A percentile compares a stretch with the other conserved stretches of the same genome.
phyloP scores from a whole-genome alignment of 192 early-diverging fungal species.

The Coemansia asiatica region DNA sequence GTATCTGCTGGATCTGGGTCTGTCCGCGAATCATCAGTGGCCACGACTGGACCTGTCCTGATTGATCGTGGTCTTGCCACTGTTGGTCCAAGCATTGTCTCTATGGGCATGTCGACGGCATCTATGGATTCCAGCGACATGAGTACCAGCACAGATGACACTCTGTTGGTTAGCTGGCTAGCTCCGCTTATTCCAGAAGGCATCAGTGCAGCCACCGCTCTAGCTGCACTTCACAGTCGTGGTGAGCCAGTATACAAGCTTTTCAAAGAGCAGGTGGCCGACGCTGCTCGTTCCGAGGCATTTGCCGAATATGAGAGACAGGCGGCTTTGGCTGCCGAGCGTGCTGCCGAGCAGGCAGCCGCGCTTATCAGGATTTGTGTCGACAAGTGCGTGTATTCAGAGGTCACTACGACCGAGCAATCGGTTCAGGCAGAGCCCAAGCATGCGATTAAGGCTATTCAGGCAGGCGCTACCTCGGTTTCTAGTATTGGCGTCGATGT shows the following conservation, averaged over 20 bases:
- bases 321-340: constrained; percentile 24
- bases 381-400: constrained; percentile 28
- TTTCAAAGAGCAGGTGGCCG: constrained; percentile 23
- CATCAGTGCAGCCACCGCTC: constrained; percentile 19
- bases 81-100: constrained; percentile 1
- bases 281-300: constrained; percentile 28
- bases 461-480: constrained; percentile 16
- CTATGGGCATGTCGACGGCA: constrained; percentile 8
- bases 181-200: constrained; percentile 41
- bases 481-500: constrained; percentile 30
- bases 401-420: constrained; percentile 19
- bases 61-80: constrained; percentile 30
- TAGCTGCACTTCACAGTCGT: constrained; percentile 34
- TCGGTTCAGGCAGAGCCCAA: constrained; percentile 34
- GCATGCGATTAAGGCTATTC: constrained; percentile 12
- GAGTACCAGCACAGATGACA: constrained; percentile 23
- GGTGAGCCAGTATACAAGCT: constrained; percentile 45
- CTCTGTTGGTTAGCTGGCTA: constrained; percentile 35
- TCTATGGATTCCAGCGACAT: constrained; percentile 12
- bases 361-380: constrained; percentile 24
- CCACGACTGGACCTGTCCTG: constrained; percentile 17
- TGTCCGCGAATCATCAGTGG: constrained; percentile 16
- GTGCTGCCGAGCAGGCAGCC: constrained; percentile 13
- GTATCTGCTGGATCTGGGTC: constrained; percentile 15
- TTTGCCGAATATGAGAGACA: constrained; percentile 27